Conservation (phyloP, 495 filamentous ascomycete genomes). For the Aspergillus incahuasiensis region DNA sequence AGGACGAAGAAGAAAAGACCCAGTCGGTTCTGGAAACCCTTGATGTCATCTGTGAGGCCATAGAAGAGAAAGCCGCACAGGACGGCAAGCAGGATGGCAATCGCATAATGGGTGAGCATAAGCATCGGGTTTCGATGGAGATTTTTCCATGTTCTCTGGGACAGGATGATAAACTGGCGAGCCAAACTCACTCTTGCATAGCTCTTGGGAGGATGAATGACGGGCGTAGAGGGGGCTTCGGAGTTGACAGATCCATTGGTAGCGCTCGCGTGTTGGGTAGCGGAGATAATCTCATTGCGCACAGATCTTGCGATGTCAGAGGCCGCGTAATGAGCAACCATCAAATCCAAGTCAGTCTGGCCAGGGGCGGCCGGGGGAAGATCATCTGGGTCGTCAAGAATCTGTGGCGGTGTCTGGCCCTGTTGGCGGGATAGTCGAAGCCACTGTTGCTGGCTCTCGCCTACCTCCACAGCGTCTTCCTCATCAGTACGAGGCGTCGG, state of each 20-base stretch:
- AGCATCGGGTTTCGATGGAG: slow-evolving; percentile 97
- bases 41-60: slow-evolving; percentile 89
- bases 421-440: slow-evolving; percentile 63
- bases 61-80: slow-evolving; percentile 96
- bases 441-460: slow-evolving; percentile 59
- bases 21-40: slow-evolving; percentile 97
- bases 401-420: slow-evolving; percentile 56
- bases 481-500: slow-evolving; percentile 61
- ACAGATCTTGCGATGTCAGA: slow-evolving; percentile 77
- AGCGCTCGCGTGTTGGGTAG: slow-evolving; percentile 52
- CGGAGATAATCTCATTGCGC: slow-evolving; percentile 73
- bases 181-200: slow-evolving; percentile 75
- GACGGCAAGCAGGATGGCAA: slow-evolving; percentile 89
- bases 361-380: slow-evolving; percentile 61
- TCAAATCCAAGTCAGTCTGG: slow-evolving; percentile 74
- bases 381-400: slow-evolving; percentile 69
- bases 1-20: slow-evolving; percentile 98
- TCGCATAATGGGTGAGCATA: slow-evolving; percentile 99
- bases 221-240: slow-evolving; percentile 41
- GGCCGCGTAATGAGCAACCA: slow-evolving; percentile 67
- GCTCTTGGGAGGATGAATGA: slow-evolving; percentile 55
- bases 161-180: slow-evolving; percentile 84
- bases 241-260: slow-evolving; percentile 70
- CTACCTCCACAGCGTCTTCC: slow-evolving; percentile 58
- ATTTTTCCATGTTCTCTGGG: slow-evolving; percentile 90